phyloP scores from a whole-genome alignment of 208 protist species.

The Trypanosoma caninum region DNA sequence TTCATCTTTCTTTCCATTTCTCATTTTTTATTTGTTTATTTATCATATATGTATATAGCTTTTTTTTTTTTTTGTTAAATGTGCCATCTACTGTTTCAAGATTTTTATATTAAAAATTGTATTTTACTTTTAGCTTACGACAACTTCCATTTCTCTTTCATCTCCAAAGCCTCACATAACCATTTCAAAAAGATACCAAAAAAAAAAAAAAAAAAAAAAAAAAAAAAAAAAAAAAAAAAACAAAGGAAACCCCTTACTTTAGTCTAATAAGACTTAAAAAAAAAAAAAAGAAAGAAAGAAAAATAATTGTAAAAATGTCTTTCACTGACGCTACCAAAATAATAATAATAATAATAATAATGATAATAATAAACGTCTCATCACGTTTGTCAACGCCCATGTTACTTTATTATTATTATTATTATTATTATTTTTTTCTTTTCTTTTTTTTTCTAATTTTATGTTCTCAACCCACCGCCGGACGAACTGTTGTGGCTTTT shows the following conservation, averaged over 20 bases:
- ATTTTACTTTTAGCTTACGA: not conserved
- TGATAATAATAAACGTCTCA: not conserved
- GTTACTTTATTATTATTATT: not conserved
- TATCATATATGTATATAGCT: not conserved
- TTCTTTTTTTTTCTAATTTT: conserved; percentile 5
- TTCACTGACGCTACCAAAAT: not conserved
- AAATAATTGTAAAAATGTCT: too few relatives aligned
- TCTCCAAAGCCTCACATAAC: not conserved
- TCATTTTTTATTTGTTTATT: not conserved
- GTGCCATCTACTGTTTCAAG: too few relatives aligned
- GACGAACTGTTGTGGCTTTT: not conserved
- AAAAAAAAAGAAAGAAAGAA: too few relatives aligned
- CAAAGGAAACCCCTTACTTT: too few relatives aligned
- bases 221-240: too few relatives aligned
- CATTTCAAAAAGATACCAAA: not conserved
- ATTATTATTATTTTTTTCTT: not conserved
- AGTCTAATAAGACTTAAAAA: too few relatives aligned
- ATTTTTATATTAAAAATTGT: too few relatives aligned
- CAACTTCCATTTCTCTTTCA: not conserved
- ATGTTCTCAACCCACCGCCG: not conserved
- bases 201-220: not conserved
- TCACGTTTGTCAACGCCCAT: not conserved
- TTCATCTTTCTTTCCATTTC: not conserved
- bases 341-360: not conserved
- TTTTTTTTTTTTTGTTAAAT: not conserved